Conservation (phyloP, 2,329 filamentous ascomycete genomes). For the Paecilomyces sp. region DNA sequence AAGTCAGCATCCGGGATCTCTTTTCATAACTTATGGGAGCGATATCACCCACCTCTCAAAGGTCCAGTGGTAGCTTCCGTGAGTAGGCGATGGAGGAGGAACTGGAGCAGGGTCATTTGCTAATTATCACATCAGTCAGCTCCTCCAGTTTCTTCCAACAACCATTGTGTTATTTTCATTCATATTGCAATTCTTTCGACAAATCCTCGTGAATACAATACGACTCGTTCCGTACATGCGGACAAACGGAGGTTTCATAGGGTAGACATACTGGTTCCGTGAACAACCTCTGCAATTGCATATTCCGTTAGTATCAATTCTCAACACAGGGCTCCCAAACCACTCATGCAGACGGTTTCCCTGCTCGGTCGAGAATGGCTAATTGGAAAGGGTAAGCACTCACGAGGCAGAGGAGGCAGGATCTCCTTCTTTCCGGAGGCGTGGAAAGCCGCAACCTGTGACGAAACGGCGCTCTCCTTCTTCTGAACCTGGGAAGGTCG, state of each 20-base stretch:
- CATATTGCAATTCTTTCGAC: not conserved
- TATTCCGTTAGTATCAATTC: constrained; percentile 37
- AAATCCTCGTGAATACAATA: not conserved
- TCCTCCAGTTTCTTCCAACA: not conserved
- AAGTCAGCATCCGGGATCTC: not conserved
- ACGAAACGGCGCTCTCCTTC: constrained; percentile 26
- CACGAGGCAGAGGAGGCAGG: constrained; percentile 80
- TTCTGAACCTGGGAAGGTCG: constrained; percentile 18
- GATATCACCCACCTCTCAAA: constrained; percentile 63
- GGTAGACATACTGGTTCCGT: constrained; percentile 61
- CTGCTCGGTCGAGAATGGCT: not conserved
- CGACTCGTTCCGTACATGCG: not conserved
- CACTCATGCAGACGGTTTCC: not conserved
- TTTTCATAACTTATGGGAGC: not conserved
- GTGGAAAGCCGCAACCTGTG: constrained; percentile 74
- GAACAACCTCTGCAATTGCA: constrained; percentile 55
- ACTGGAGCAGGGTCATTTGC: constrained; percentile 82
- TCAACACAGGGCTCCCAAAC: not conserved
- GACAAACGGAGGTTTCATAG: not conserved
- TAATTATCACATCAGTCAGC: constrained; percentile 21
- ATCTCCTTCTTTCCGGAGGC: constrained; percentile 68
- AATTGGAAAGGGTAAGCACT: constrained; percentile 29
- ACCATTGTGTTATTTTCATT: not conserved
- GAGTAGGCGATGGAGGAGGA: constrained; percentile 63
- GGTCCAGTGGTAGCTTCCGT: constrained; percentile 98